Evolutionary conservation across 2,329 filamentous ascomycete species (phyloP), one percentile per base, ranked within the genome.

Genomic region (Fusarium guadeloupense): DNA sequence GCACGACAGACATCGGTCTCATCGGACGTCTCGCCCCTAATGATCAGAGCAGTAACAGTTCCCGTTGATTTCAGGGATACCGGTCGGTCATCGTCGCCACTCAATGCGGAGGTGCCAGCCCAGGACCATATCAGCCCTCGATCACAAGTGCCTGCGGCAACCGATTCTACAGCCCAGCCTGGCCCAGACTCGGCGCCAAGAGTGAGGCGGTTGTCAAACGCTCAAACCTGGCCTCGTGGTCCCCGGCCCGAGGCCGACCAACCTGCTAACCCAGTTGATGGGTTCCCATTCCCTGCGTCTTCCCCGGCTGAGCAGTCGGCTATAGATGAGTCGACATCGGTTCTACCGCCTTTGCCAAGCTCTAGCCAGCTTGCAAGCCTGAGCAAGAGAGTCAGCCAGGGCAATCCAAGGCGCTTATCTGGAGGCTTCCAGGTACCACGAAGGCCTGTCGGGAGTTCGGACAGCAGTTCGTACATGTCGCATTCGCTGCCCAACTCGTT

Each of bases 181-280:
- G 43, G 43, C n/a, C 43, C 48, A 20, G 57, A 46, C n/a, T 33
- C 43, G 6, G 69, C 62, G 43, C 48, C 69, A 26, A 62, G 58
- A 52, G 53, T 48, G 30, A 72, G 68, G 57, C 70, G 73, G 16
- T 40, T 75, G 23, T 75, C 75, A 16, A 77, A 74, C 50, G 66
- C 70, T 12, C 73, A 72, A 59, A 84, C 82, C 9, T 85, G 83
- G 83, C 82, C 83, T 20, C 75, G 72, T 16, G 70, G 64, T 17
- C 70, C 72, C 13, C 51, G 68, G 16, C 48, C 67, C 13, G 68
- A 72, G 43, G 59, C 67, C 40, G 39, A 51, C 13, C 54, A 46
- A 16, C 56, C 66, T 16, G 44, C 55, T 10, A 75, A 49, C 31
- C 41, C 46, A 16, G 59, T 66, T 19, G 63, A 57, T 13, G 76